Conservation (phyloP, 2,329 filamentous ascomycete species). For the Stagonosporopsis vannaccii region DNA sequence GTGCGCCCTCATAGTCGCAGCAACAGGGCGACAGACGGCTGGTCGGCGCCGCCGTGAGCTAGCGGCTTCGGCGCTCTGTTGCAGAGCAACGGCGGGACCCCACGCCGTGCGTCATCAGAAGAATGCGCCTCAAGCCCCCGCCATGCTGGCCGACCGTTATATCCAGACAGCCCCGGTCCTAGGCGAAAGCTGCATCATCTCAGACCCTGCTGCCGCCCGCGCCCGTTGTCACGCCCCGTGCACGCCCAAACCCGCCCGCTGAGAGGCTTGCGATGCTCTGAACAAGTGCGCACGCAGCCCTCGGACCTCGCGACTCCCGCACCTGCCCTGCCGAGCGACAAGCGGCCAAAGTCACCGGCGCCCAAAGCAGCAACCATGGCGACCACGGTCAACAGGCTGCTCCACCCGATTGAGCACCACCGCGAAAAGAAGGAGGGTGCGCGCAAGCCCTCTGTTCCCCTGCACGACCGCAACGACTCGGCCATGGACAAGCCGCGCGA, state of each 20-base stretch:
- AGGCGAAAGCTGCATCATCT: conserved; percentile 30
- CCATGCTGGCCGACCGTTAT: conserved; percentile 22
- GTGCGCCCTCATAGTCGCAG: not conserved
- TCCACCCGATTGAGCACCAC: conserved; percentile 45
- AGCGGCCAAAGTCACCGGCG: conserved; percentile 11
- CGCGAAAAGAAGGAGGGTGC: conserved; percentile 35
- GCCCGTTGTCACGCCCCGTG: not conserved
- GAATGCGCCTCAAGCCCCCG: conserved; percentile 35
- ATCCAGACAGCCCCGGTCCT: conserved; percentile 27
- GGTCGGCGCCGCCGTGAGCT: not conserved
- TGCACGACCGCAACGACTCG: conserved; percentile 45
- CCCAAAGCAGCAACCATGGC: conserved; percentile 40
- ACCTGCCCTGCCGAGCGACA: conserved; percentile 22
- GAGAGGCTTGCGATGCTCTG: conserved; percentile 23
- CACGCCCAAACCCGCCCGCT: conserved; percentile 12
- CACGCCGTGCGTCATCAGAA: conserved; percentile 18
- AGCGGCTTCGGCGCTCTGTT: conserved; percentile 15
- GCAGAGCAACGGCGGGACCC: conserved; percentile 15
- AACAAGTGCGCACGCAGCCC: conserved; percentile 22
- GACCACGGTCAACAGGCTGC: conserved; percentile 47
- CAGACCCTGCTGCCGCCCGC: conserved; percentile 5
- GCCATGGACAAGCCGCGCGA: conserved; percentile 52
- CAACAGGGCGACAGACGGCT: not conserved
- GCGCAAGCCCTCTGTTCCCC: conserved; percentile 29
- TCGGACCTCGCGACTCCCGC: conserved; percentile 18